Percentiles rank a stretch among this genome's conserved stretches.
phyloP scores from a whole-genome alignment of 306 rosid species.

The Prosopis cineraria region DNA sequence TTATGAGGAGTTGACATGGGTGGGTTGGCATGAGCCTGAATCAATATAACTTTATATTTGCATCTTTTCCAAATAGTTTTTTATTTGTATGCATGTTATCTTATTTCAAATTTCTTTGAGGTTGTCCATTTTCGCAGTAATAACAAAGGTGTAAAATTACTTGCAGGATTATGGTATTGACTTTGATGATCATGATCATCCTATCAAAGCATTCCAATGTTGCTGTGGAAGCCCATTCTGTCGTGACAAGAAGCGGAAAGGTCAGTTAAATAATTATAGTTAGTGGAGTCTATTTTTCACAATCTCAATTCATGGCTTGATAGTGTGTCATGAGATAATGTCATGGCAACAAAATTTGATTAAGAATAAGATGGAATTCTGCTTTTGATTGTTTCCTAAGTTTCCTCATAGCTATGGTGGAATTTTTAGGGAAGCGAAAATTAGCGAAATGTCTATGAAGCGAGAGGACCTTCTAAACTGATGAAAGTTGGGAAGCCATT shows the following conservation, averaged over 20 bases:
- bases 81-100: neutral
- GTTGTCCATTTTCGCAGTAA: conserved; percentile 6
- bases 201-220: conserved; percentile 78
- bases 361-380: neutral
- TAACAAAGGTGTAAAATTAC: conserved; percentile 19
- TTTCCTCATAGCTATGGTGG: conserved; percentile 7
- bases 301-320: neutral
- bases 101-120: neutral
- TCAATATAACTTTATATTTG: conserved; percentile 13
- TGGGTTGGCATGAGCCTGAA: conserved; percentile 41
- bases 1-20: conserved; percentile 89
- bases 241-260: conserved; percentile 56
- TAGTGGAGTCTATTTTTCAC: neutral
- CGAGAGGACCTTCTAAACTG: neutral
- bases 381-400: neutral
- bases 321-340: neutral
- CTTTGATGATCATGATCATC: conserved; percentile 73
- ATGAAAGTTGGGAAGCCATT: neutral
- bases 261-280: conserved; percentile 35
- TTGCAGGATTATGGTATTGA: conserved; percentile 88
- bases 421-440: conserved; percentile 32
- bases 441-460: neutral
- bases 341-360: neutral
- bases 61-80: conserved; percentile 25
- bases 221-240: conserved; percentile 72